Conservation (phyloP, 2,329 filamentous ascomycete genomes). For the Tolypocladium ophioglossoides region DNA sequence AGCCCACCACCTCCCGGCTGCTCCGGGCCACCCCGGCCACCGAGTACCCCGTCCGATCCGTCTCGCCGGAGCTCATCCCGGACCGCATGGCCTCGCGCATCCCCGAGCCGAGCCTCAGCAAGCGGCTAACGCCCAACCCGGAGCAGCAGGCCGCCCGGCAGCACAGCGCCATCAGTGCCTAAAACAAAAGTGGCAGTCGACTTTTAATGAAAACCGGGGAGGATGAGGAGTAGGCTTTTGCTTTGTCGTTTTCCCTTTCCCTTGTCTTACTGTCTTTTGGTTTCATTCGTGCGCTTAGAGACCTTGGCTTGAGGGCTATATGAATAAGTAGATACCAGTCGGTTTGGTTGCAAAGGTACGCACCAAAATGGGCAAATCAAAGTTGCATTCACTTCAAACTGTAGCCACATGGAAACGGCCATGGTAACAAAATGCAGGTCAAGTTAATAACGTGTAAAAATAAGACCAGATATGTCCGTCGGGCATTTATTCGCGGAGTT, state of each 20-base stretch:
- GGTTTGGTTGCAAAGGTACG: not conserved
- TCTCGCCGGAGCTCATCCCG: conserved; percentile 49
- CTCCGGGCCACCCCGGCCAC: conserved; percentile 43
- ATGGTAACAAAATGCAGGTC: not conserved
- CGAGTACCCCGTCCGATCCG: conserved; percentile 43
- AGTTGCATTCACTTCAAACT: not conserved
- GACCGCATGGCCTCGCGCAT: conserved; percentile 52
- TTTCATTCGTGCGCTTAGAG: not conserved
- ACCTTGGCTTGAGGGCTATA: not conserved
- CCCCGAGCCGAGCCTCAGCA: conserved; percentile 33
- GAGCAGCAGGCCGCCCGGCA: conserved; percentile 25
- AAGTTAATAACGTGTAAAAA: no score
- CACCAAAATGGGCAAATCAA: not conserved
- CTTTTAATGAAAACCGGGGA: not conserved
- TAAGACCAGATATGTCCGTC: no score
- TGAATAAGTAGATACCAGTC: conserved; percentile 1
- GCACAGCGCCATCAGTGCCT: conserved; percentile 9
- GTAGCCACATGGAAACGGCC: not conserved
- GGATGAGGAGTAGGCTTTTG: not conserved
- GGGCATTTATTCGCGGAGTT: no score
- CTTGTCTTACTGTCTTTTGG: not conserved
- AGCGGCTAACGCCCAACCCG: conserved; percentile 37
- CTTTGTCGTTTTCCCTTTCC: not conserved
- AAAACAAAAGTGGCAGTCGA: not conserved
- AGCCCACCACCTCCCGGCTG: conserved; percentile 44